Percentiles rank a stretch among this genome's conserved stretches.
phyloP scores from a whole-genome alignment of 805 yeast species.

The Lipomyces yamanashiensis region DNA sequence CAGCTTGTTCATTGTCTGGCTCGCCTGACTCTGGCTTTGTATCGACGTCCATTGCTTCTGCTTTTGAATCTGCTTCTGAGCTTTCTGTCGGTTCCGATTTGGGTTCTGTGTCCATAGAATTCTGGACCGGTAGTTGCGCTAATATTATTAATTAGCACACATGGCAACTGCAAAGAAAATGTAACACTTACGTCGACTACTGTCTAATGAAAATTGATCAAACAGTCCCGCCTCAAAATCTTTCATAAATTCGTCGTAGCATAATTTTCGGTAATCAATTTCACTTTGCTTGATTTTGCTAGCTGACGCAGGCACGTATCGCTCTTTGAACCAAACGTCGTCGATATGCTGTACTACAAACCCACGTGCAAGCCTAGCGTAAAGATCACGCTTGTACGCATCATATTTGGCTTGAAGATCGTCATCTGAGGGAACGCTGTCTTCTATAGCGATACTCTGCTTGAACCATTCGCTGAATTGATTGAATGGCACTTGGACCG shows the following conservation, averaged over 20 bases:
- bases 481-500: slow-evolving; percentile 24
- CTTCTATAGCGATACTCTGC: slow-evolving; percentile 15
- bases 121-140: slow-evolving; percentile 11
- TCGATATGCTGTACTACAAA: slow-evolving; percentile 32
- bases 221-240: slow-evolving; percentile 29
- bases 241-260: slow-evolving; percentile 21
- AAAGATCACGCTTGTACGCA: slow-evolving; percentile 29
- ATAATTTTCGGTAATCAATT: slow-evolving; percentile 16
- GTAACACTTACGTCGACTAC: slow-evolving; percentile 19
- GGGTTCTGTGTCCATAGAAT: slow-evolving; percentile 4
- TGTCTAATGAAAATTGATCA: slow-evolving; percentile 29
- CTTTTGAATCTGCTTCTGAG: neutral
- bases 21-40: neutral
- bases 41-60: neutral
- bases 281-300: neutral
- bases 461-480: slow-evolving; percentile 31
- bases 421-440: slow-evolving; percentile 3
- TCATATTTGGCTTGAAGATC: slow-evolving; percentile 23
- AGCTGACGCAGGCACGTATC: slow-evolving; percentile 22
- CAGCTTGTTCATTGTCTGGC: neutral
- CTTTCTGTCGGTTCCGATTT: neutral
- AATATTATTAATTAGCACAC: neutral
- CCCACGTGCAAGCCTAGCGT: slow-evolving; percentile 34
- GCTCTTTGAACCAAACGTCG: slow-evolving; percentile 37
- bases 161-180: neutral